A percentile compares a stretch with the other conserved stretches of the same genome.
phyloP scores from a whole-genome alignment of 768 basidiomycete genomes.

The Lactarius akahatsu region DNA sequence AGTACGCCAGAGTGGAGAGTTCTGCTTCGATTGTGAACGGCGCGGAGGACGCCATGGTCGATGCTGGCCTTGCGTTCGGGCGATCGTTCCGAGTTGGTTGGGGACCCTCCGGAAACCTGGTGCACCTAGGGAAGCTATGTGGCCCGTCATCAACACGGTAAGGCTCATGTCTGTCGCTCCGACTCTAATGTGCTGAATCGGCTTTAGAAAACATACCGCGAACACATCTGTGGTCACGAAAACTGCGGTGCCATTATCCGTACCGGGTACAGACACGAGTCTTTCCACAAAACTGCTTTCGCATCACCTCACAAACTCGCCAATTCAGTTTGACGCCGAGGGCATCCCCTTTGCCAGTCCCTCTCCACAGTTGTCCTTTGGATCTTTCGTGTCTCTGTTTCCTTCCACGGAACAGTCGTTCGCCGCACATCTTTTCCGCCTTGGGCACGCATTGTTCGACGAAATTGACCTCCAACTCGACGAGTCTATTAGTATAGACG shows the following conservation, averaged over 20 bases:
- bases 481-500: conserved; percentile 53
- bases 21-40: conserved; percentile 64
- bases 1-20: conserved; percentile 73
- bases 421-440: conserved; percentile 82
- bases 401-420: conserved; percentile 65
- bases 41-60: conserved; percentile 63
- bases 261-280: conserved; percentile 36
- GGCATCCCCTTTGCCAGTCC: conserved; percentile 70
- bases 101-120: conserved; percentile 77
- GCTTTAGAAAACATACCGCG: conserved; percentile 50
- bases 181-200: conserved; percentile 2
- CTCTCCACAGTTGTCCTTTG: conserved; percentile 64
- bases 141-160: conserved; percentile 53
- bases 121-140: conserved; percentile 75
- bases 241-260: conserved; percentile 47
- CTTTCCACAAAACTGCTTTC: conserved; percentile 65
- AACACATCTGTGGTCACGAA: conserved; percentile 61
- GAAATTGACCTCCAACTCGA: conserved; percentile 65
- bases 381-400: conserved; percentile 73
- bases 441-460: conserved; percentile 89
- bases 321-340: conserved; percentile 67
- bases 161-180: conserved; percentile 31
- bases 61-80: conserved; percentile 84
- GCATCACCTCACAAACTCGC: conserved; percentile 72
- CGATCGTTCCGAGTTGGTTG: conserved; percentile 89